Evolutionary conservation across 1,284 basidiomycete genomes (phyloP).

Genomic region (Schizophyllum commune): DNA sequence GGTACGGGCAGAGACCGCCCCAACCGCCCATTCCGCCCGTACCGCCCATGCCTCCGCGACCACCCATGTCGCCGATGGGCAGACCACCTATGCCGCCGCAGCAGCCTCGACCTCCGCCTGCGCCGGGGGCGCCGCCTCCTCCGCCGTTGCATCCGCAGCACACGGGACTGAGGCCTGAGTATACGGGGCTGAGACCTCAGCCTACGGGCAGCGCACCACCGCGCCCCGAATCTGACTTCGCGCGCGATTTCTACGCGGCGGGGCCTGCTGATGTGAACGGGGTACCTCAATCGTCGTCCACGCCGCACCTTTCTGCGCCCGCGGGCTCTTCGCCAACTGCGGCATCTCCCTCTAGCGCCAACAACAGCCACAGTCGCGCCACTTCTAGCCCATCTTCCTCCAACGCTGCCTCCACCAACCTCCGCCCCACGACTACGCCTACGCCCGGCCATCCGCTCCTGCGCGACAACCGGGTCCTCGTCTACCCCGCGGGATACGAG

Average conservation of each 20-base stretch:
- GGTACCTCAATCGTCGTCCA: slow-evolving; percentile 4
- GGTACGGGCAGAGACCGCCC: neutral
- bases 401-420: slow-evolving; percentile 31
- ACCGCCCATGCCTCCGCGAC: slow-evolving; percentile 9
- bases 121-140: slow-evolving; percentile 1
- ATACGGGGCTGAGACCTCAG: neutral
- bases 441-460: slow-evolving; percentile 59
- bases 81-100: slow-evolving; percentile 1
- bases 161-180: neutral
- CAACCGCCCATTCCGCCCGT: slow-evolving; percentile 7
- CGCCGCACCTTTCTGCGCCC: too few species aligned
- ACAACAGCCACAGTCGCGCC: slow-evolving; percentile 6
- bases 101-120: slow-evolving; percentile 1
- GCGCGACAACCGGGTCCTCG: slow-evolving; percentile 47
- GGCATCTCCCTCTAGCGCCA: too few species aligned
- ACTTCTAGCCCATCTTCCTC: slow-evolving; percentile 14
- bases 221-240: slow-evolving; percentile 35
- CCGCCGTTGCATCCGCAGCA: slow-evolving; percentile 7
- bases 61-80: slow-evolving; percentile 1
- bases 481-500: slow-evolving; percentile 54
- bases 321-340: too few species aligned
- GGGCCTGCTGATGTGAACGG: slow-evolving; percentile 16
- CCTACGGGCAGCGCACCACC: slow-evolving; percentile 5
- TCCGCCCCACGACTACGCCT: slow-evolving; percentile 53
- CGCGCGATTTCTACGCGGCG: slow-evolving; percentile 46